Base-by-base conservation (phyloP, 495 filamentous ascomycete genomes). In the Aspergillus haitiensis region DNA sequence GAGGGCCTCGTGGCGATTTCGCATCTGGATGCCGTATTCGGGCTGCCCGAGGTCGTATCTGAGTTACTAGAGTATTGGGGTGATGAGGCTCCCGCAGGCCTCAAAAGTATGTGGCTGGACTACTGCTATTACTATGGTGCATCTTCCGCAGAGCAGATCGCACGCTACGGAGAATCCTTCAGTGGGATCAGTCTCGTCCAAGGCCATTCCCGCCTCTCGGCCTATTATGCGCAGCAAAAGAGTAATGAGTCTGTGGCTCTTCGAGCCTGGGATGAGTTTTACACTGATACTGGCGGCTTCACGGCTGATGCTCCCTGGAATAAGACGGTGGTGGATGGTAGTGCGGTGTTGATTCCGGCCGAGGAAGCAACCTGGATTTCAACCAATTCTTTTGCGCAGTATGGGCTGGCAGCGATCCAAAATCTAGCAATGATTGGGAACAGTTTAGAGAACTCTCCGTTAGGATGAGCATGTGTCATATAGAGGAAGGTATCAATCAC, bases 11-110 rank as follows among this genome's bases (percentile, higher is more conserved):
- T 80, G 18, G 59, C 56, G 12, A 66, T 82, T 12, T 75, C 73
- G 0, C 78, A 81, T 55, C 66, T 82, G 21, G 70, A 70, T 0
- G 74, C 75, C 13, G 72, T 77, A 52, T 82, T 82, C 63, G 78
- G 79, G 15, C 55, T 81, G 6, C 73, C 73, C 2, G 77, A 81
- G 53, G 71, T 80, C 15, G 58, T 76, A 46, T 66, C 74, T 2
- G 75, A 81, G 59, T 15, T 75, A 2, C 64, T 75, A 1, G 71
- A 76, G 35, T 70, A 75, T 57, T 61, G 60, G 32, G 64, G 56
- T n/a, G 50, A 59, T 27, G 64, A 69, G 21, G 48, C 61, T 0
- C 64, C 67, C 4, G 60, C 62, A 10, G 66, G 65, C 1, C 74
- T 81, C 52, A 65, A 74, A 15, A 50, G 66, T n/a, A 74, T 64